These are phyloP conservation scores for Eucalyptus regnans DNA, from an alignment of 345 rosid species.

Conservation along the genomic window DNA sequence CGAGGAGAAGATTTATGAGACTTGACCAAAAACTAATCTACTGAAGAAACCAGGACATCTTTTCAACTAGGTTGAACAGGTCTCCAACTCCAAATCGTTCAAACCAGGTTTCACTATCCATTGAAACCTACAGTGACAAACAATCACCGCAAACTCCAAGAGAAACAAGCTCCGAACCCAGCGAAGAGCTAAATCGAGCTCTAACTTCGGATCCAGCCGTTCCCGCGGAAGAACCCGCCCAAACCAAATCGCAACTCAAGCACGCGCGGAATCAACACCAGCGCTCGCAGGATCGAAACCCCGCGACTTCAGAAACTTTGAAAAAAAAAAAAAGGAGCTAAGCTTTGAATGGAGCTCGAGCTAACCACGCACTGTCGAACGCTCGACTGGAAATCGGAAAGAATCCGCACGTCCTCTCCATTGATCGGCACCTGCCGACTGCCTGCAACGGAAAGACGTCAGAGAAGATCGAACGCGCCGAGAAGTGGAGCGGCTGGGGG, in stretches of 20 bases:
- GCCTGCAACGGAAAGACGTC: slow-evolving; percentile 15
- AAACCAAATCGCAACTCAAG: not conserved
- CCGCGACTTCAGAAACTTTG: not conserved
- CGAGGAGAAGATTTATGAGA: not conserved
- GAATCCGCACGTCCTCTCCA: slow-evolving; percentile 29
- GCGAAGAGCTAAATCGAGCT: not conserved
- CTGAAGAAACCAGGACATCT: not conserved
- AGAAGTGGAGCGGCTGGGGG: not conserved
- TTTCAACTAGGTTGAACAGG: not conserved
- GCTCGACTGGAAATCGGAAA: slow-evolving; percentile 56
- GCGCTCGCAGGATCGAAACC: not conserved
- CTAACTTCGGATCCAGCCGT: not conserved
- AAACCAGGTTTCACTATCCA: not conserved
- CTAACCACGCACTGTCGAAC: slow-evolving; percentile 91
- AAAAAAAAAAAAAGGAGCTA: not conserved
- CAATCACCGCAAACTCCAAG: not conserved
- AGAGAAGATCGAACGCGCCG: not conserved
- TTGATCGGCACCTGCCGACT: slow-evolving; percentile 9
- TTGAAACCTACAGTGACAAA: not conserved
- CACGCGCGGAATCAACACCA: not conserved
- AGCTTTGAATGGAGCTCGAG: not conserved
- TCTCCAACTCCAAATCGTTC: not conserved
- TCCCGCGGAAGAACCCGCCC: not conserved
- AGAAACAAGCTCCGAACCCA: not conserved
- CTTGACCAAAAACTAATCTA: not conserved